These are phyloP conservation scores for Alternaria conjuncta DNA, from an alignment of 2,329 filamentous ascomycete genomes.

Conservation along the genomic window DNA sequence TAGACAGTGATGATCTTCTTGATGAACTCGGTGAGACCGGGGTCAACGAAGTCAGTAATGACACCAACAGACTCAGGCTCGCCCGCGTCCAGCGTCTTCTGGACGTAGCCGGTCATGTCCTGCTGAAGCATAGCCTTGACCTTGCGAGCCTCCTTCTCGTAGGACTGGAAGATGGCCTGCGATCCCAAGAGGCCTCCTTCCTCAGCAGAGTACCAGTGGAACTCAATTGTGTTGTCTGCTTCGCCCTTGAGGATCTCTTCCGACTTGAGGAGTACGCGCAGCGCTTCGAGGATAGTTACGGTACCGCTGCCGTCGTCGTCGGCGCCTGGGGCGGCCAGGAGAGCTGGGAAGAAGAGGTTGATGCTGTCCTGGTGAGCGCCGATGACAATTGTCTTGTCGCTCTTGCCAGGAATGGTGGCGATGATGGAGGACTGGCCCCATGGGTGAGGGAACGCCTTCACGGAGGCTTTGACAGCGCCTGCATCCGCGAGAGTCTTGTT, in stretches of 20 bases:
- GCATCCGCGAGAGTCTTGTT: slow-evolving; percentile 72
- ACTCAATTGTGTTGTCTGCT: slow-evolving; percentile 86
- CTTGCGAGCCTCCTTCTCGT: slow-evolving; percentile 74
- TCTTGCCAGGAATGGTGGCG: slow-evolving; percentile 85
- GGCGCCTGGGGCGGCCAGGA: slow-evolving; percentile 87
- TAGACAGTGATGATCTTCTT: slow-evolving; percentile 87
- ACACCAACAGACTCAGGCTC: slow-evolving; percentile 86
- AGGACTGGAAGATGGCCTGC: slow-evolving; percentile 85
- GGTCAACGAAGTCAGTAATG: slow-evolving; percentile 89
- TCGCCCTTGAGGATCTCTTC: slow-evolving; percentile 73
- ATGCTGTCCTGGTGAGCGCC: slow-evolving; percentile 85
- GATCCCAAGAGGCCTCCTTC: slow-evolving; percentile 87
- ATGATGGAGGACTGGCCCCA: slow-evolving; percentile 95
- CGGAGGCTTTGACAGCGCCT: slow-evolving; percentile 72
- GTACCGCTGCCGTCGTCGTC: slow-evolving; percentile 94
- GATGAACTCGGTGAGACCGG: slow-evolving; percentile 83
- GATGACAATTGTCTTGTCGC: slow-evolving; percentile 83
- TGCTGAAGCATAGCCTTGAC: slow-evolving; percentile 98
- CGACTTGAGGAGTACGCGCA: slow-evolving; percentile 80
- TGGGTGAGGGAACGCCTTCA: slow-evolving; percentile 76
- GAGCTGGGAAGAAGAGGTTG: slow-evolving; percentile 85
- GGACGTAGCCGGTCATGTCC: slow-evolving; percentile 87
- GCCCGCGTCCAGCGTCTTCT: slow-evolving; percentile 82
- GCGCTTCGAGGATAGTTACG: slow-evolving; percentile 91
- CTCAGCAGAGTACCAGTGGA: slow-evolving; percentile 95